Conservation (phyloP, 345 rosid genomes). For the Syzygium aqueum region DNA sequence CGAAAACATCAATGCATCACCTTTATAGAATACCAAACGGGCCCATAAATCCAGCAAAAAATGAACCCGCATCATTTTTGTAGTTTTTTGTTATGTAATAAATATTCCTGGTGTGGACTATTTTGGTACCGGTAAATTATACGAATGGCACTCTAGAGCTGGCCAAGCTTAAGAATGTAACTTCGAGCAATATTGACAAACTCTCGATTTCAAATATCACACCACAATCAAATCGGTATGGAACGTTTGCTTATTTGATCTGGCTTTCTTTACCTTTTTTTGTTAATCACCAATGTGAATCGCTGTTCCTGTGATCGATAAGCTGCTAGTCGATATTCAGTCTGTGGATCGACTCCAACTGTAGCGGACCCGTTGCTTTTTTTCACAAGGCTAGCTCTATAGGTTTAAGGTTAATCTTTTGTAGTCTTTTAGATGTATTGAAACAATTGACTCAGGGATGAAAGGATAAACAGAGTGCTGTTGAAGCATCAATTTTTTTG, state of each 20-base stretch:
- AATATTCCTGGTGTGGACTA: slow-evolving; percentile 46
- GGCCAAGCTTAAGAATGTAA: slow-evolving; percentile 37
- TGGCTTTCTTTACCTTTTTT: not conserved
- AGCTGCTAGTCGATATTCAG: not conserved
- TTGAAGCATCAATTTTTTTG: too few species aligned
- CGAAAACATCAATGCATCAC: not conserved
- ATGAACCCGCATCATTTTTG: not conserved
- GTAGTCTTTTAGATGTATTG: too few species aligned
- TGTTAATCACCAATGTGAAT: not conserved
- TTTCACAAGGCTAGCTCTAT: too few species aligned
- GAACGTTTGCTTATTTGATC: not conserved
- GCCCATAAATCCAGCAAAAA: not conserved
- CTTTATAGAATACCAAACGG: not conserved
- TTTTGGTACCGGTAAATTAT: slow-evolving; percentile 65
- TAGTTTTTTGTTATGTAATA: not conserved
- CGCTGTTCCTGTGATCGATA: not conserved
- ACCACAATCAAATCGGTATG: slow-evolving; percentile 44
- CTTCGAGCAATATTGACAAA: slow-evolving; percentile 76
- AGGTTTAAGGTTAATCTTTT: too few species aligned
- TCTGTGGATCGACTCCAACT: not conserved
- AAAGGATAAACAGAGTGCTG: too few species aligned
- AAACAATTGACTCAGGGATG: too few species aligned
- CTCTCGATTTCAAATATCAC: slow-evolving; percentile 82
- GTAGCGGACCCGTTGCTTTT: not conserved
- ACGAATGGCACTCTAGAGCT: slow-evolving; percentile 41